Evolutionary conservation across 2,329 filamentous ascomycete species (phyloP), one percentile per base, ranked within the genome.

Genomic region (Talaromyces sp.): DNA sequence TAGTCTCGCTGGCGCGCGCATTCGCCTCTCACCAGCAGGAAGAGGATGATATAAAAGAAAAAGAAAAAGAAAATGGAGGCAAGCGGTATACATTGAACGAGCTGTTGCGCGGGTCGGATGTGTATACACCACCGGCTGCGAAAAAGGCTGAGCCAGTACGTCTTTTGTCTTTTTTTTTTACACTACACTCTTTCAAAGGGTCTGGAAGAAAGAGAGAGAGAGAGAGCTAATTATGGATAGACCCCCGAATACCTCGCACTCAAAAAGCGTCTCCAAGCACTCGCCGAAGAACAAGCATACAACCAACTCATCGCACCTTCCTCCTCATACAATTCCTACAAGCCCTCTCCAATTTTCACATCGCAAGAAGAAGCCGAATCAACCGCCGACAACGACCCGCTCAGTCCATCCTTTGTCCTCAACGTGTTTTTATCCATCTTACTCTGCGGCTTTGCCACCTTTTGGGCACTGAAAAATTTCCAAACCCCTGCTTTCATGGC

Each of bases 361-460:
- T 59, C 81, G 81, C 34, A 18, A 18, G 7, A 34, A 16, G 5
- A 14, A 79, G 5, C 78, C 76, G 66, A 66, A 18, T 64, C 74
- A 59, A 55, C 67, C 7, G 82, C 85, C 65, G 65, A 66, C 12
- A 61, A 69, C 60, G 76, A 79, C 59, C 70, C 73, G 12, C 69
- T 81, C 50, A 77, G 74, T 2, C 76, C 78, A 0, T 78, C 76
- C 50, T 81, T 98, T 7, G 92, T 98, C 57, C 83, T 96, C 69
- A 99, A 98, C 74, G 92, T 98, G 57, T 78, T 97, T 44, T 82
- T 96, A 59, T 96, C 91, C 57, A 90, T 97, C 59, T 79, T 94
- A 2, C 91, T 93, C 52, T 81, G 79, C n/a, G 79, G 78, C 28
- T 77, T 78, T 59, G 76, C 77, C 31, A 76, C 78, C 3, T 82